Evolutionary conservation across 2,329 filamentous ascomycete genomes (phyloP), one percentile per base, ranked within the genome.

Genomic region (Coniella lustricola): DNA sequence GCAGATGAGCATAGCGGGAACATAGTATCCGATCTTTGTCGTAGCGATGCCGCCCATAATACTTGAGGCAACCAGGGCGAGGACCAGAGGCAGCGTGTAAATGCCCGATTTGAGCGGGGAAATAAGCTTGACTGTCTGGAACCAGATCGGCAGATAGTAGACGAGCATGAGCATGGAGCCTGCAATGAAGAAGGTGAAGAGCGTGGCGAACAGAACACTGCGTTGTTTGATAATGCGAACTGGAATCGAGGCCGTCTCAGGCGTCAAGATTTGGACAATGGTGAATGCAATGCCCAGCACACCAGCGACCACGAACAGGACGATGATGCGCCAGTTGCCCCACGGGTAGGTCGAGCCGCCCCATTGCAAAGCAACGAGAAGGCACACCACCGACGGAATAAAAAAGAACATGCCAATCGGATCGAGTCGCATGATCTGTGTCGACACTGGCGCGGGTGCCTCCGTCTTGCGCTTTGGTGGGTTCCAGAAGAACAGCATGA

Each of bases 321-420:
- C 65, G 8, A 81, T 72, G 46, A 80, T 71, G 37, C 73, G 71
- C 65, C 72, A 73, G 54, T 66, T 69, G 34, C 60, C 64, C 79
- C 78, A 82, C 0, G 66, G 53, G 55, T 79, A 76, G 2, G 62
- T 69, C 2, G 70, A 69, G 3, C 79, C 79, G 44, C 78, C 79
- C 80, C 79, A 84, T 57, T 84, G 76, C 31, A 85, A 66, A 1
- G 81, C 81, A 4, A 85, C 66, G 3, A 85, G 63, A 33, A 84
- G 74, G 53, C 72, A 79, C 13, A 82, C 68, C 34, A 82, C 71
- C 29, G 72, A 72, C 0, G 81, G 79, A 14, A 84, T 62, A 54
- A 85, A 77, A 60, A 82, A 72, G 13, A 76, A 58, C 7, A 77
- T 81, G 21, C 81, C 81, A 1, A 82, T 58, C 0, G 77, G 77